Base-by-base conservation (phyloP, 371 early-diverging fungal species). In the Mucor piriformis region DNA sequence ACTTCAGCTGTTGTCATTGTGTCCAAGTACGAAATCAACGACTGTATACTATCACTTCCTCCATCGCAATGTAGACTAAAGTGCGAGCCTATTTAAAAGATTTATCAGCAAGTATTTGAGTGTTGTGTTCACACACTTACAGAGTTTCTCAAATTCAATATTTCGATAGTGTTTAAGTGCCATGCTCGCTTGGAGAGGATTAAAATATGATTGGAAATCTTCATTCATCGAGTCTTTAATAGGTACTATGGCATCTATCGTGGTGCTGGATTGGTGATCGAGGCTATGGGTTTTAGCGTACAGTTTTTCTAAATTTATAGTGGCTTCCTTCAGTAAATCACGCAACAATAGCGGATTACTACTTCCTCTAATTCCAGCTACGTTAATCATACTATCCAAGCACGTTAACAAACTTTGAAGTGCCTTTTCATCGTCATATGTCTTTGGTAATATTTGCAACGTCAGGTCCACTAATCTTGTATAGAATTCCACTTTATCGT, bases 361-460 rank as follows among this genome's bases (percentile, higher is more conserved):
- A 12, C 44, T 58, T 1, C 57, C 57, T 25, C 66, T 58, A 16
- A 75, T 72, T 0, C 76, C 72, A 18, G 76, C 63, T 0, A 75
- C 68, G 49, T 75, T 75, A 13, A 75, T 63, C 76, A 75, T 75
- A 21, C 72, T 72, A 48, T 75, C 72, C 20, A 75, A 32, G 38
- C 76, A 72, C 0, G 63, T 62, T 8, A 75, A 57, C n/a, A 53
- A 48, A 21, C 63, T 47, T 25, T 68, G 63, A 1, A 69, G 24
- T 4, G 51, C 54, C 0, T 57, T 49, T 11, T 64, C 58, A 13
- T 60, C 60, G 23, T 51, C 21, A 16, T 47, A 35, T 2, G 61
- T 54, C 0, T 32, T 13, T 7, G 61, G 47, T 15, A 74, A 15
- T 1, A 74, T 34, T 4, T 58, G 61, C 1, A 71, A 61, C 2